Percentiles rank a stretch among this genome's conserved stretches.
phyloP scores from a whole-genome alignment of 495 filamentous ascomycete genomes.

The Trichoderma reesei region DNA sequence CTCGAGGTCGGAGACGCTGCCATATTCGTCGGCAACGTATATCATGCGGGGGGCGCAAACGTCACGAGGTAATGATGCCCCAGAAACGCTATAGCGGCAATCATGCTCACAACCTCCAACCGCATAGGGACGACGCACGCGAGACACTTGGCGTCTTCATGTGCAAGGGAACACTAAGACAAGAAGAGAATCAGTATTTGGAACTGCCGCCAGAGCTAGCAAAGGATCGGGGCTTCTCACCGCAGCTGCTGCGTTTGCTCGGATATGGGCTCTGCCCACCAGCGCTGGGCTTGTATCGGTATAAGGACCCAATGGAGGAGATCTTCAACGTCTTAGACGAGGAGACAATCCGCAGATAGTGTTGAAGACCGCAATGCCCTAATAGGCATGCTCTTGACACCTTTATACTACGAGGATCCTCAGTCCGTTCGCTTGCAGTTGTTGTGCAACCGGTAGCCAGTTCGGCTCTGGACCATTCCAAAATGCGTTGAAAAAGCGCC shows the following conservation, averaged over 20 bases:
- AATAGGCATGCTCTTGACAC: neutral
- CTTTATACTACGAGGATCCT: neutral
- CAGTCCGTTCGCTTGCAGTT: neutral
- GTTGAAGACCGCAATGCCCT: neutral
- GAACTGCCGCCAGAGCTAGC: slow-evolving; percentile 11
- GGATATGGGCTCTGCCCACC: slow-evolving; percentile 9
- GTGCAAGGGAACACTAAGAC: slow-evolving; percentile 11
- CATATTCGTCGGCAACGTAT: slow-evolving; percentile 12
- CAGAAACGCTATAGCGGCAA: neutral
- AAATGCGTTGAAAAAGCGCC: neutral
- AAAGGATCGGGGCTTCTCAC: slow-evolving; percentile 1
- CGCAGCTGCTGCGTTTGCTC: neutral
- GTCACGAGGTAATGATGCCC: neutral
- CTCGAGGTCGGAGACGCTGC: slow-evolving; percentile 9
- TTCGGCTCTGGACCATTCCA: neutral
- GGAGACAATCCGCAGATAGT: slow-evolving; percentile 9
- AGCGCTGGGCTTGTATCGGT: slow-evolving; percentile 6
- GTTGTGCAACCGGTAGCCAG: slow-evolving; percentile 4
- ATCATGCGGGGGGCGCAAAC: slow-evolving; percentile 10
- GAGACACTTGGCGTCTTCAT: slow-evolving; percentile 11
- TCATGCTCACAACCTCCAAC: neutral
- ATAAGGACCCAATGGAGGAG: slow-evolving; percentile 11
- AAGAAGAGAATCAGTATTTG: slow-evolving; percentile 12
- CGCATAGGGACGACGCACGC: slow-evolving; percentile 4
- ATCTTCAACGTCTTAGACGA: slow-evolving; percentile 9